phyloP scores from a whole-genome alignment of 495 filamentous ascomycete species.

The Lasiosphaeriaceae sp. region DNA sequence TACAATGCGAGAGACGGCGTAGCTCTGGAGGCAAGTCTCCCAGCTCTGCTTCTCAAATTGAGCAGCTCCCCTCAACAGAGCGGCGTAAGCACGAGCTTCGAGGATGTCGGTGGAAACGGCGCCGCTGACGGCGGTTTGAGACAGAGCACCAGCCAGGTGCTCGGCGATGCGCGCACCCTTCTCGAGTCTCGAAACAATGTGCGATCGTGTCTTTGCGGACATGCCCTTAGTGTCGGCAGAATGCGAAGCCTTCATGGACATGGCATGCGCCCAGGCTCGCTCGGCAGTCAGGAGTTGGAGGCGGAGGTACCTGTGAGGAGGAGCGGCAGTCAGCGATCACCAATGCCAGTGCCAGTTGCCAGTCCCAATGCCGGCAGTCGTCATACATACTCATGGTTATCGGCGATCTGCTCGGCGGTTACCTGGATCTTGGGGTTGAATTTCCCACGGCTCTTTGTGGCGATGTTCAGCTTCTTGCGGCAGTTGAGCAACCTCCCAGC shows the following conservation, averaged over 20 bases:
- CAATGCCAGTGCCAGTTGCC: not conserved
- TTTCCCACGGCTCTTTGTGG: conserved; percentile 79
- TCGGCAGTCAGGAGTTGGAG: conserved; percentile 82
- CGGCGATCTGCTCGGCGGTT: conserved; percentile 71
- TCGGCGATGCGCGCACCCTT: conserved; percentile 73
- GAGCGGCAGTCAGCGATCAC: conserved; percentile 4
- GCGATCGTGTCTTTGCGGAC: conserved; percentile 71
- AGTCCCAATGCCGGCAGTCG: not conserved
- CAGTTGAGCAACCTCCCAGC: conserved; percentile 77
- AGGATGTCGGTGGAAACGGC: conserved; percentile 69
- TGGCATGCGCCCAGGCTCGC: conserved; percentile 93
- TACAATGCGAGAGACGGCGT: conserved; percentile 73
- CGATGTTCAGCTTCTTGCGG: conserved; percentile 77
- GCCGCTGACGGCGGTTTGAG: conserved; percentile 51
- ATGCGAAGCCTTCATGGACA: conserved; percentile 85
- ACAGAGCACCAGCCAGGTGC: conserved; percentile 61
- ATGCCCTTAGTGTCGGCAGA: conserved; percentile 74
- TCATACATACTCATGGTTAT: conserved; percentile 66
- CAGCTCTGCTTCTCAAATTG: conserved; percentile 84
- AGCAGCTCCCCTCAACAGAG: conserved; percentile 67
- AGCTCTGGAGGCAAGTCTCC: conserved; percentile 71
- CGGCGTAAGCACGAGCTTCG: conserved; percentile 81
- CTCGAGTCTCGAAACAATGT: conserved; percentile 80
- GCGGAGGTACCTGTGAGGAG: conserved; percentile 61
- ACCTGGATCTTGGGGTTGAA: conserved; percentile 68